Percentiles rank a stretch among this genome's conserved stretches.
Conservation (phyloP, 331 rosid genomes). For the Saraca asoca region DNA sequence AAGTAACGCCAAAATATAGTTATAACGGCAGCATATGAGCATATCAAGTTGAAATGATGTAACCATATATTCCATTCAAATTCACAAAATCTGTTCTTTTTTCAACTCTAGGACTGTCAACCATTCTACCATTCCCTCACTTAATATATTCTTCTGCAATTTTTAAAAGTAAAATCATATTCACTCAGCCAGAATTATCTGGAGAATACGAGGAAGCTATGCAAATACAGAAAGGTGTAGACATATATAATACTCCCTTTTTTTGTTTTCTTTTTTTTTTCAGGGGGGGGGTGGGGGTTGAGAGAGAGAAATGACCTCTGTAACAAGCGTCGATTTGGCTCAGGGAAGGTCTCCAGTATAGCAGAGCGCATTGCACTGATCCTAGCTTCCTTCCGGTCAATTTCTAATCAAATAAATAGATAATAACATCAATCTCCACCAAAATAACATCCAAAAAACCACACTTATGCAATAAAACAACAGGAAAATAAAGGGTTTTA, state of each 20-base stretch:
- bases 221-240: conserved; percentile 4
- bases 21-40: background rate
- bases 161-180: background rate
- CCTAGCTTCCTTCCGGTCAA: conserved; percentile 88
- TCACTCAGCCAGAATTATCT: background rate
- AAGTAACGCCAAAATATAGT: too few species aligned
- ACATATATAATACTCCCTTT: background rate
- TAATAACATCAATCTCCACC: conserved; percentile 18
- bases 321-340: conserved; percentile 91
- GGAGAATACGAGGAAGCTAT: conserved; percentile 1
- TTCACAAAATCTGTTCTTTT: background rate
- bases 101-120: background rate
- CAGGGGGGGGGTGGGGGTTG: background rate
- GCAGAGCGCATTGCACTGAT: conserved; percentile 84
- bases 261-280: too few species aligned
- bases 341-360: conserved; percentile 91
- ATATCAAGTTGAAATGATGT: background rate
- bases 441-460: conserved; percentile 23
- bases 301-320: conserved; percentile 59
- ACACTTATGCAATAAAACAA: conserved; percentile 23
- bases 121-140: background rate
- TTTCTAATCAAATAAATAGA: conserved; percentile 53
- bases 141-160: conserved; percentile 15
- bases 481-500: too few species aligned
- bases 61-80: background rate